phyloP scores from a whole-genome alignment of 2,329 filamentous ascomycete species.

The Periglandula ipomoeae region DNA sequence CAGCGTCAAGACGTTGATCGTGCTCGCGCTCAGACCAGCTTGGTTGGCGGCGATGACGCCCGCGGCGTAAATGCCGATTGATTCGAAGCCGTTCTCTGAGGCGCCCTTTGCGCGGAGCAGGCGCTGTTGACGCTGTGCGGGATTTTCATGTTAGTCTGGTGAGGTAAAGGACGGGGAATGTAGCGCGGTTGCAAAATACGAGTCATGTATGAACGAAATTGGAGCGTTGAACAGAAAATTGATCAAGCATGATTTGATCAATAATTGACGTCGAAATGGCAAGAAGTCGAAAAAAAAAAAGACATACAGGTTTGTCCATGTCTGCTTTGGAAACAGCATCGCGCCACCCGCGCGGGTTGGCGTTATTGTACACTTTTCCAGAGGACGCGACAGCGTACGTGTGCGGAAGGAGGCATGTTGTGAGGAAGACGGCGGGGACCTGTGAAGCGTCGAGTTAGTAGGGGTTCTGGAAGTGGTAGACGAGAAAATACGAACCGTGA shows the following conservation, averaged over 20 bases:
- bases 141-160: no score
- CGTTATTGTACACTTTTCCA: slow-evolving; percentile 26
- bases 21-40: slow-evolving; percentile 26
- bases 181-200: no score
- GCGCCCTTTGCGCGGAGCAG: slow-evolving; percentile 44
- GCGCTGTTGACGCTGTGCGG: slow-evolving; percentile 39
- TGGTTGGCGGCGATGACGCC: slow-evolving; percentile 36
- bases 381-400: slow-evolving; percentile 21
- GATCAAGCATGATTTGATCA: no score
- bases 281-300: not conserved
- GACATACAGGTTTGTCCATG: slow-evolving; percentile 20
- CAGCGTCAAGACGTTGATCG: slow-evolving; percentile 30
- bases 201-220: no score
- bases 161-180: no score
- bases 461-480: not conserved
- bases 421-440: slow-evolving; percentile 31
- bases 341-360: slow-evolving; percentile 27
- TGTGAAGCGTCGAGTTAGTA: slow-evolving; percentile 8
- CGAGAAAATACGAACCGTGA: slow-evolving; percentile 5
- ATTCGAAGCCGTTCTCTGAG: slow-evolving; percentile 34
- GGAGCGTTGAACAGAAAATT: no score
- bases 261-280: not conserved
- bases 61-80: slow-evolving; percentile 32
- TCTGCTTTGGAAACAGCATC: slow-evolving; percentile 23
- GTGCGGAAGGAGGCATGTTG: slow-evolving; percentile 26